Evolutionary conservation across 2,329 filamentous ascomycete species (phyloP).

Genomic region (Fusarium sp.): DNA sequence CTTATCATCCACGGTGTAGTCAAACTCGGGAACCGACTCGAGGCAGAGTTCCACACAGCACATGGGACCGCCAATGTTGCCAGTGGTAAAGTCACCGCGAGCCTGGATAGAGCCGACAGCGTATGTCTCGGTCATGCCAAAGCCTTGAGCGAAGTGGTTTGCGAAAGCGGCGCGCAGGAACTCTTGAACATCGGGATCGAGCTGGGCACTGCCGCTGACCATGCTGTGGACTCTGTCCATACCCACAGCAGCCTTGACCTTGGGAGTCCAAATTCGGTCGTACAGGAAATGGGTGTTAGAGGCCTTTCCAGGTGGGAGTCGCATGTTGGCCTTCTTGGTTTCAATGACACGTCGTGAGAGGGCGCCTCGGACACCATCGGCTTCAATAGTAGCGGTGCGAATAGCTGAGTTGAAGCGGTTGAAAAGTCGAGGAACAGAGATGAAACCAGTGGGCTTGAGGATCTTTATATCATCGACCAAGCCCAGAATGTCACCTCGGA

Average conservation of each 20-base stretch:
- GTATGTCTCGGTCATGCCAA: constrained; percentile 94
- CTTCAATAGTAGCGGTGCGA: constrained; percentile 81
- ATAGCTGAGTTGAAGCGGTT: constrained; percentile 91
- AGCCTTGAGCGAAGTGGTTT: constrained; percentile 86
- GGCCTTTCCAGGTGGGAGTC: constrained; percentile 77
- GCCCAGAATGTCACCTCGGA: constrained; percentile 89
- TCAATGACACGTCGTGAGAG: constrained; percentile 83
- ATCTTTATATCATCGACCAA: constrained; percentile 93
- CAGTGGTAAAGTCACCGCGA: constrained; percentile 76
- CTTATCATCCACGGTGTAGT: constrained; percentile 89
- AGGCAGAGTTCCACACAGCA: constrained; percentile 81
- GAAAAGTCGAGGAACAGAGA: constrained; percentile 90
- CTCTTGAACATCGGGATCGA: constrained; percentile 88
- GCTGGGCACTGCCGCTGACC: constrained; percentile 89
- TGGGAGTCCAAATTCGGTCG: constrained; percentile 90
- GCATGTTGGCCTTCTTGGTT: constrained; percentile 83
- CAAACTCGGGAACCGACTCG: constrained; percentile 91
- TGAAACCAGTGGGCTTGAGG: constrained; percentile 83
- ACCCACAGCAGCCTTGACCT: constrained; percentile 85
- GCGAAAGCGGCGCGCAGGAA: constrained; percentile 89
- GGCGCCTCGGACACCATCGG: constrained; percentile 82
- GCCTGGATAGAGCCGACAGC: constrained; percentile 80
- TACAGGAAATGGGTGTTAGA: constrained; percentile 83
- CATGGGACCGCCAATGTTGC: constrained; percentile 83
- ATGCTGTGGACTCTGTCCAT: constrained; percentile 79